Conservation (phyloP, 2,329 filamentous ascomycete species). For the Atkinsonella texensis region DNA sequence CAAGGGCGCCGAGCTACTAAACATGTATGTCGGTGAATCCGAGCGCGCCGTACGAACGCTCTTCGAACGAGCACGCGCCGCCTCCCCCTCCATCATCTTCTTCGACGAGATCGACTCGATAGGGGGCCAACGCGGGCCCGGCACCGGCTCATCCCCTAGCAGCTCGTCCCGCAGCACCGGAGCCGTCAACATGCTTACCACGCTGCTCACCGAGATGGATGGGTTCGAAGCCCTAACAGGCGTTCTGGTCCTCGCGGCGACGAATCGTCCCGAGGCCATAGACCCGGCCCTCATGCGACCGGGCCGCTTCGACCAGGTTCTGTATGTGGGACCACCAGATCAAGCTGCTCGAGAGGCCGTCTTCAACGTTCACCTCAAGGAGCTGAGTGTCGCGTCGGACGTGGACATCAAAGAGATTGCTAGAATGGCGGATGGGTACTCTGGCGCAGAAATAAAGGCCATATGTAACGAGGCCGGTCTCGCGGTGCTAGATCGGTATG, state of each 20-base stretch:
- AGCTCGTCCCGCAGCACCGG: constrained; percentile 19
- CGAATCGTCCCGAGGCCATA: constrained; percentile 77
- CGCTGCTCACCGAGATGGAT: constrained; percentile 89
- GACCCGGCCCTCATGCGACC: constrained; percentile 78
- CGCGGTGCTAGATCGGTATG: constrained; percentile 27
- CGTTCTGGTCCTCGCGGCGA: constrained; percentile 81
- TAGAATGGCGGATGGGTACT: constrained; percentile 58
- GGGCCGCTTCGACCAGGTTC: constrained; percentile 70
- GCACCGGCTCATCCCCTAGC: constrained; percentile 30
- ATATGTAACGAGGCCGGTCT: constrained; percentile 36
- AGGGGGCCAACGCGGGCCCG: constrained; percentile 36
- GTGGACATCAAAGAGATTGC: constrained; percentile 57
- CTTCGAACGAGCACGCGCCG: constrained; percentile 75
- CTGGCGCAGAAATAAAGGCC: constrained; percentile 66
- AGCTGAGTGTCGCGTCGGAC: constrained; percentile 46
- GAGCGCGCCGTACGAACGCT: constrained; percentile 77
- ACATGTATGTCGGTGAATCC: constrained; percentile 95
- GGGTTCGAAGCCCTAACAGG: constrained; percentile 77
- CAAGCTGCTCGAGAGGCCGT: constrained; percentile 63
- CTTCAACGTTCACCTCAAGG: constrained; percentile 52
- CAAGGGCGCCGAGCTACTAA: constrained; percentile 84
- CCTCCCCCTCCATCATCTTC: constrained; percentile 85
- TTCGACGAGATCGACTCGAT: constrained; percentile 95
- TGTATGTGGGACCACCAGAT: constrained; percentile 79
- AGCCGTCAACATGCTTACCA: constrained; percentile 75